Evolutionary conservation across 805 yeast genomes (phyloP), one percentile per base, ranked within the genome.

Genomic region (Candida namnaoensis): DNA sequence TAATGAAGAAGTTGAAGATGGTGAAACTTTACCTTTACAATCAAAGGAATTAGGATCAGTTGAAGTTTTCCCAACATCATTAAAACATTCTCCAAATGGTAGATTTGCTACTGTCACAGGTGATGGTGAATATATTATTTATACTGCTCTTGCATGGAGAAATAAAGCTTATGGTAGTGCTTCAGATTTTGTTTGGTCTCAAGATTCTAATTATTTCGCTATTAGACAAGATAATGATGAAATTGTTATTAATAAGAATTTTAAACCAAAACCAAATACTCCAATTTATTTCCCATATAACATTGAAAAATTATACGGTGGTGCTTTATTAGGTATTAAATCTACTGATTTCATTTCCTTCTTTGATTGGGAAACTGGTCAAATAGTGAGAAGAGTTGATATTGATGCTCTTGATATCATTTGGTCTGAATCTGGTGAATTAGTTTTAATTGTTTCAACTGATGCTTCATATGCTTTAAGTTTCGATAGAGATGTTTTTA

Each of bases 61-160:
- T 41, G 99, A 93, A 64, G 78, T 91, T 37, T 93, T 81, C 71
- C 98, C 99, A 41, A 83, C 85, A 47, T 74, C 84, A 45, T 72
- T 93, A 56, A 68, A 73, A 39, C 99, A 93, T 64, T 91, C 98
- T 37, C 97, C 98, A 48, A 93, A 93, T 60, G 99, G 99, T 48
- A 80, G 96, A 63, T 93, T 85, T 60, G 97, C 90, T 34, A 84
- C 98, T 26, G 96, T 93, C 39, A 83, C 91, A 37, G 99, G 99
- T 58, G 99, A 93, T 65, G 97, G 96, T 45, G 99, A 93, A 65
- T 91, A 88, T 61, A 87, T 91, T 53, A 82, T 93, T 41, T 93
- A 91, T 66, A 90, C 98, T 3, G 91, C 99, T 2, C 74, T 93
- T 54, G 98, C 98, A 1, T 93, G 99, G 99, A 80, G 99, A 69